Base-by-base conservation (phyloP, 2,329 filamentous ascomycete species). In the Beauveria rudraprayagi region DNA sequence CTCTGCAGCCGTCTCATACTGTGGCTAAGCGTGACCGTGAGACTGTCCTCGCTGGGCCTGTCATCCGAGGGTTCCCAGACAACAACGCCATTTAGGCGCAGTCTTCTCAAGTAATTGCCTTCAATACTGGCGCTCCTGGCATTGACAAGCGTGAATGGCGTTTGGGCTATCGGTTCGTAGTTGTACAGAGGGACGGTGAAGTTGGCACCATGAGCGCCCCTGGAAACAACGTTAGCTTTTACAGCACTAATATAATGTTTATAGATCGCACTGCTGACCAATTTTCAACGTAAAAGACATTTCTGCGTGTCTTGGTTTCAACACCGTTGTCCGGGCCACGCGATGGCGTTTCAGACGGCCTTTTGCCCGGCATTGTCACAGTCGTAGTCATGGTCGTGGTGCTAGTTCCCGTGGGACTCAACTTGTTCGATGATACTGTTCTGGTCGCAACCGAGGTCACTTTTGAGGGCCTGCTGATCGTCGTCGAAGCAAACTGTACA, bases 201-300 rank as follows among this genome's bases (percentile, higher is more conserved):
- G 64, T 89, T 83, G 60, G 90, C 82, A 26, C 77, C 86, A 69
- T 96, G 94, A 56, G 91, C 89, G 46, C 70, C 69, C 72, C 73
- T 75, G 26, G 26, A 78, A 67, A 44, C 24, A 2, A 2, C 68
- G 60, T 66, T 34, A 64, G 50, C 28, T 11, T 16, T 17, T 5
- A 8, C 5, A 28, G 1, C 14, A 5, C 0, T 14, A 11, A 40
- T 26, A n/a, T n/a, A 4, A 3, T 28, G 24, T 7, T 7, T 43
- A 30, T 41, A 19, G 19, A 17, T 24, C 53, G 4, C 11, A n/a
- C 9, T 9, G 63, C 74, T 62, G 66, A 83, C 81, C 81, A 83
- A 64, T 82, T 83, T 10, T 80, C 78, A 61, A 83, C 83, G 70
- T 84, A 83, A 10, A 82, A 66, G 0, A 76, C 75, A 64, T 80